Conservation (phyloP, 1,284 basidiomycete genomes). For the Xanthoconium separans region DNA sequence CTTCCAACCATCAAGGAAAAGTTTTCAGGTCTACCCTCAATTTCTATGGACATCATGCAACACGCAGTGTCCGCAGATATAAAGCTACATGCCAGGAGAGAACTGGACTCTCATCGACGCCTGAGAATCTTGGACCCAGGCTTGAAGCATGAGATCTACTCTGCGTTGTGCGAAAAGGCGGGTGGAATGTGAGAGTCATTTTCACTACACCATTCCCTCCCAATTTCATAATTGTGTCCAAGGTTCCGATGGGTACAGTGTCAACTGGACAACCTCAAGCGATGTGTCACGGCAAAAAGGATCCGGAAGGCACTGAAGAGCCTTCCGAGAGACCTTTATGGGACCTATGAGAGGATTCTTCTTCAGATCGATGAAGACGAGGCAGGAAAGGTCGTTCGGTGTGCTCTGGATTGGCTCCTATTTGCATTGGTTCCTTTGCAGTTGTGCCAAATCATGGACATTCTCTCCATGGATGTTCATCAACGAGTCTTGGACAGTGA, state of each 20-base stretch:
- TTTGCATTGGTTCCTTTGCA: slow-evolving; percentile 1
- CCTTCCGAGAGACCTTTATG: background rate
- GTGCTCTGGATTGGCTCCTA: slow-evolving; percentile 11
- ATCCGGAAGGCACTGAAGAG: background rate
- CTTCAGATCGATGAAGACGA: slow-evolving; percentile 1
- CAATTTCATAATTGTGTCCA: too few species aligned
- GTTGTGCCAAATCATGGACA: slow-evolving; percentile 13
- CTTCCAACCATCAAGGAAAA: slow-evolving; percentile 5
- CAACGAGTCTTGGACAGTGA: background rate
- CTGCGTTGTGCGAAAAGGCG: background rate
- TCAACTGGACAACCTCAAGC: background rate
- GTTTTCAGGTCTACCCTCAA: background rate
- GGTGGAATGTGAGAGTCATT: slow-evolving; percentile 9
- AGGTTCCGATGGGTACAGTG: slow-evolving; percentile 16
- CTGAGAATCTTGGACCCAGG: background rate
- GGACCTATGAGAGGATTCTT: background rate
- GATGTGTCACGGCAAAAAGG: background rate
- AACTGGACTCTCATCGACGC: slow-evolving; percentile 11
- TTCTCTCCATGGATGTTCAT: background rate
- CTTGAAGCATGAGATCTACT: slow-evolving; percentile 10
- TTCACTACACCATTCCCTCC: background rate
- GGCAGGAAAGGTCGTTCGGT: background rate
- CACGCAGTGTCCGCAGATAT: slow-evolving; percentile 3
- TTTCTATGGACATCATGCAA: slow-evolving; percentile 9
- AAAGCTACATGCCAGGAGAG: slow-evolving; percentile 5